Evolutionary conservation across 257 asterid genomes (phyloP).

Genomic region (Solanum dulcamara): DNA sequence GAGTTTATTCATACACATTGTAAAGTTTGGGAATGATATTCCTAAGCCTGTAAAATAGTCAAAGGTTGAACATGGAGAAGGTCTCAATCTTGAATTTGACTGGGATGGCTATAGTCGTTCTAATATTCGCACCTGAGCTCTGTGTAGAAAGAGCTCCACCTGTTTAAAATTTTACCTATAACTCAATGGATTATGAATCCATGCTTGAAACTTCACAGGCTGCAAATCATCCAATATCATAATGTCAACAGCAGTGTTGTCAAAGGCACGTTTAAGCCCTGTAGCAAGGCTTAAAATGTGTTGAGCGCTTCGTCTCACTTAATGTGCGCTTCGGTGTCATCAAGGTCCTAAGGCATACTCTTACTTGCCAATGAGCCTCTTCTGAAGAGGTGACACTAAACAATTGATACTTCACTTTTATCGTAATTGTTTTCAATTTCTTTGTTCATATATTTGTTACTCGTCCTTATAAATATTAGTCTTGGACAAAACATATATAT

Average conservation of each 20-base stretch:
- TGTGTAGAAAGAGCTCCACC: not conserved
- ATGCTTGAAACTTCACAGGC: not conserved
- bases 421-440: not conserved
- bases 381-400: not conserved
- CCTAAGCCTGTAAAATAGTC: not conserved
- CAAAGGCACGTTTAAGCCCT: not conserved
- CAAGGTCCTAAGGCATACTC: not conserved
- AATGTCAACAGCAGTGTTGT: not conserved
- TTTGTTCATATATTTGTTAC: not conserved
- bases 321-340: too few species aligned
- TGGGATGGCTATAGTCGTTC: not conserved
- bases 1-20: not conserved
- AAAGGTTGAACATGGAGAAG: not conserved
- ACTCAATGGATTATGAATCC: not conserved
- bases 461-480: not conserved
- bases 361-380: not conserved
- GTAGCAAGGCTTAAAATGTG: not conserved
- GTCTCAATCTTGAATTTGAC: not conserved
- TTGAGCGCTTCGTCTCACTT: not conserved
- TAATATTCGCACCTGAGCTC: not conserved
- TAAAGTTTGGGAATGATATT: not conserved
- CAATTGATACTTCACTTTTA: too few species aligned
- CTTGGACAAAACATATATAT: not conserved
- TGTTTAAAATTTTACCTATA: not conserved
- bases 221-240: not conserved